Evolutionary conservation across 805 yeast species (phyloP).

Genomic region (Candida morakotiae): DNA sequence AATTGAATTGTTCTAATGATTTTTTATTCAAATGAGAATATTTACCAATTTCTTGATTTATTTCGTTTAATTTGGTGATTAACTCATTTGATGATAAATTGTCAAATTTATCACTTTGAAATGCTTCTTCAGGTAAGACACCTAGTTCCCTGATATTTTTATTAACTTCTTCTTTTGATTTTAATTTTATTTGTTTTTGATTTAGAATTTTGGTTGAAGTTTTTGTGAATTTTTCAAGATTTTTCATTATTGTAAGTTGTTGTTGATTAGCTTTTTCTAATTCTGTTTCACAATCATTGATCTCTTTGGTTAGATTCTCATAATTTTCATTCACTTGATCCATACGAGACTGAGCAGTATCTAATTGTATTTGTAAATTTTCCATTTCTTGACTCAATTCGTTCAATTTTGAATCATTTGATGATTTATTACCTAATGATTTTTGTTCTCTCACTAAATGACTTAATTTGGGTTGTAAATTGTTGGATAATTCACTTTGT

Average conservation of each 20-base stretch:
- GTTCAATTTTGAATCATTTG: constrained; percentile 11
- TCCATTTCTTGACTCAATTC: constrained; percentile 23
- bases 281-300: constrained; percentile 32
- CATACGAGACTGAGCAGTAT: constrained; percentile 24
- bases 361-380: constrained; percentile 20
- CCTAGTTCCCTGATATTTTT: constrained; percentile 78
- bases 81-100: constrained; percentile 48
- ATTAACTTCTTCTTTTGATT: constrained; percentile 68
- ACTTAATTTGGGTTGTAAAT: constrained; percentile 46
- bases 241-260: constrained; percentile 50
- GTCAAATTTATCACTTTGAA: constrained; percentile 40
- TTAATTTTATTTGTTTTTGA: constrained; percentile 53
- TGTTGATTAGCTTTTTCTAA: constrained; percentile 51
- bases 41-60: constrained; percentile 54
- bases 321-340: constrained; percentile 20
- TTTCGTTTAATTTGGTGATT: constrained; percentile 47
- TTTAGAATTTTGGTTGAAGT: constrained; percentile 61
- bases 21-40: constrained; percentile 81
- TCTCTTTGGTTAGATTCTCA: constrained; percentile 24
- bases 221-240: constrained; percentile 59
- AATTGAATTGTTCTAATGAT: constrained; percentile 78
- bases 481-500: constrained; percentile 57
- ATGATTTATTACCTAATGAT: constrained; percentile 8
- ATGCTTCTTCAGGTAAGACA: constrained; percentile 84
- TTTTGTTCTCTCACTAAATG: constrained; percentile 14